Evolutionary conservation across 1,284 basidiomycete genomes (phyloP).

Genomic region (Apiotrichum siamense): DNA sequence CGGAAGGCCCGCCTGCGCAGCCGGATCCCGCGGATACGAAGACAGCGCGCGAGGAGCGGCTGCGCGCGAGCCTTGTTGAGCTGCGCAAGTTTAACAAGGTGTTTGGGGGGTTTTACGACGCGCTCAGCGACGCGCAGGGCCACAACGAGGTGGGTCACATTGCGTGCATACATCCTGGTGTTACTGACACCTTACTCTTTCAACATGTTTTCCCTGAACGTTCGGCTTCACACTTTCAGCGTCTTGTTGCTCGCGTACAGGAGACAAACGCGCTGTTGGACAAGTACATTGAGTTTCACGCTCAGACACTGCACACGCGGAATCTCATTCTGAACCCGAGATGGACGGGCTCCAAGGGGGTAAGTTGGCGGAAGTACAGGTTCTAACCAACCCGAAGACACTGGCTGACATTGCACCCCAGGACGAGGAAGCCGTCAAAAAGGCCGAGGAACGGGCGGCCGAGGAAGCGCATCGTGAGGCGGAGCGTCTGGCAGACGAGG

Average conservation of each 20-base stretch:
- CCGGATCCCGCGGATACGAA: conserved; percentile 5
- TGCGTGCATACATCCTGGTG: no score
- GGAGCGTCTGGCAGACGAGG: conserved; percentile 18
- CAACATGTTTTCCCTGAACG: background rate
- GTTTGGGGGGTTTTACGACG: conserved; percentile 40
- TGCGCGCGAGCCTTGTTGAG: conserved; percentile 42
- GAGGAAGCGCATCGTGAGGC: conserved; percentile 13
- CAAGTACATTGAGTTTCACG: conserved; percentile 40
- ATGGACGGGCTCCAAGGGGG: conserved; percentile 43
- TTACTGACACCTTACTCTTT: no score
- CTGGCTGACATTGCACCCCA: conserved; percentile 2
- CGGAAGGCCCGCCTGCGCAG: no score
- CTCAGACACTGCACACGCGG: conserved; percentile 44
- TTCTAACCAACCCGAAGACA: background rate
- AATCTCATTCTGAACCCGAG: conserved; percentile 33
- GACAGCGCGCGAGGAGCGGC: conserved; percentile 16
- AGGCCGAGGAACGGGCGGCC: conserved; percentile 2
- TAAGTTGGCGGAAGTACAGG: conserved; percentile 18
- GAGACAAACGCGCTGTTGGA: conserved; percentile 41
- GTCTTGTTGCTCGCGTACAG: conserved; percentile 37
- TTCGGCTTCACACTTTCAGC: conserved; percentile 25
- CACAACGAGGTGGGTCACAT: conserved; percentile 40
- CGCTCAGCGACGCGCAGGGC: conserved; percentile 34
- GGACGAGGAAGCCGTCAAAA: conserved; percentile 31
- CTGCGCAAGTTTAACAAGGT: conserved; percentile 43